Evolutionary conservation across 805 yeast species (phyloP).

Genomic region (Wickerhamomyces ciferrii): DNA sequence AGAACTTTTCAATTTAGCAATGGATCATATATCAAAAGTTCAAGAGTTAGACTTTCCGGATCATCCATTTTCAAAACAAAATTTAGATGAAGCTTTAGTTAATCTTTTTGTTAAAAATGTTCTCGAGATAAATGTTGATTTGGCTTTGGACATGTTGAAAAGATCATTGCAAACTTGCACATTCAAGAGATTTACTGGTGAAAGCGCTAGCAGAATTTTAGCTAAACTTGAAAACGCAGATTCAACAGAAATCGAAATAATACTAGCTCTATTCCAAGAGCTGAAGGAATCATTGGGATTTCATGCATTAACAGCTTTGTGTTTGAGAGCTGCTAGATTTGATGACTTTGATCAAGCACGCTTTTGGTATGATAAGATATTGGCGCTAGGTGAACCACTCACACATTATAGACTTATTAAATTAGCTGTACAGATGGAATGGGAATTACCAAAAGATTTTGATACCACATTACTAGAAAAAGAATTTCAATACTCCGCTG

Average conservation of each 20-base stretch:
- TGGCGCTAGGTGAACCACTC: constrained; percentile 1
- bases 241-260: not conserved
- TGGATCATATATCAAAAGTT: not conserved
- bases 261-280: constrained; percentile 2
- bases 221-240: not conserved
- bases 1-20: not conserved
- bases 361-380: constrained; percentile 7
- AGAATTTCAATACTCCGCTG: not conserved
- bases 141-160: constrained; percentile 13
- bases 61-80: constrained; percentile 9
- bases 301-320: constrained; percentile 2
- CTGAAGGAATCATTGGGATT: constrained; percentile 4
- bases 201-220: constrained; percentile 2
- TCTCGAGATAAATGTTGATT: constrained; percentile 6
- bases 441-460: constrained; percentile 11
- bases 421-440: constrained; percentile 4
- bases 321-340: constrained; percentile 4
- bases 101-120: constrained; percentile 11
- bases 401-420: constrained; percentile 6
- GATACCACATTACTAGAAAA: constrained; percentile 4
- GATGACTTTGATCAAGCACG: constrained; percentile 3
- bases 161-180: constrained; percentile 4
- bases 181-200: constrained; percentile 3
- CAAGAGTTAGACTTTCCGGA: not conserved
- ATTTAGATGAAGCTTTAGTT: constrained; percentile 12